A percentile compares a stretch with the other conserved stretches of the same genome.
Conservation (phyloP, 345 rosid genomes). For the Aethionema arabicum region DNA sequence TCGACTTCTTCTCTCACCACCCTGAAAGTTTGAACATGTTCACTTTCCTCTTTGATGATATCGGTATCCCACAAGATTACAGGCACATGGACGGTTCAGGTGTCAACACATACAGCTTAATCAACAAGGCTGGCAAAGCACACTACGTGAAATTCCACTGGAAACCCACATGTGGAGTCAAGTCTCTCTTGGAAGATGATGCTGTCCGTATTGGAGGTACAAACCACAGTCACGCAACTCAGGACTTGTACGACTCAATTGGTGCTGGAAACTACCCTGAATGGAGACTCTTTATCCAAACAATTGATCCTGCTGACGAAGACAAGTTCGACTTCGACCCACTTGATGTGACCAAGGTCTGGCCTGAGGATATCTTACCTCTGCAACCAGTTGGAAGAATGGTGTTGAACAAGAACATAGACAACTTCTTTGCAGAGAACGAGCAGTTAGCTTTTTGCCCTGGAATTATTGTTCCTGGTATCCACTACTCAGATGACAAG, state of each 20-base stretch:
- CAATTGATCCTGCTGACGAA: conserved; percentile 82
- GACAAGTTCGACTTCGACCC: conserved; percentile 90
- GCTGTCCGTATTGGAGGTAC: conserved; percentile 86
- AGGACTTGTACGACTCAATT: conserved; percentile 89
- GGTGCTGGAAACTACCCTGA: conserved; percentile 97
- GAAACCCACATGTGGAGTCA: conserved; percentile 96
- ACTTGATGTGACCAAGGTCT: conserved; percentile 90
- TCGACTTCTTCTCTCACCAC: conserved; percentile 91
- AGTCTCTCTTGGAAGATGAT: conserved; percentile 81
- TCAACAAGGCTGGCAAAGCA: conserved; percentile 83
- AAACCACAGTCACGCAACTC: conserved; percentile 96
- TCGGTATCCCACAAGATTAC: conserved; percentile 90
- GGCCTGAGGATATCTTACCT: conserved; percentile 98
- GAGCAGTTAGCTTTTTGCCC: conserved; percentile 98
- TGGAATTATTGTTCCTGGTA: conserved; percentile 84
- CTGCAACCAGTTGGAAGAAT: conserved; percentile 93
- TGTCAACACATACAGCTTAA: conserved; percentile 81
- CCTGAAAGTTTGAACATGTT: conserved; percentile 94
- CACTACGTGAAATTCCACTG: conserved; percentile 91
- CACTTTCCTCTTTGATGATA: conserved; percentile 81
- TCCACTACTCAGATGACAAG: conserved; percentile 89
- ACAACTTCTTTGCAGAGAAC: conserved; percentile 94
- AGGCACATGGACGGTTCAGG: conserved; percentile 95
- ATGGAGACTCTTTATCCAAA: conserved; percentile 90
- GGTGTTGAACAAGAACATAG: conserved; percentile 96